Conservation (phyloP, 257 asterid genomes). For the Knoxia roxburghii region DNA sequence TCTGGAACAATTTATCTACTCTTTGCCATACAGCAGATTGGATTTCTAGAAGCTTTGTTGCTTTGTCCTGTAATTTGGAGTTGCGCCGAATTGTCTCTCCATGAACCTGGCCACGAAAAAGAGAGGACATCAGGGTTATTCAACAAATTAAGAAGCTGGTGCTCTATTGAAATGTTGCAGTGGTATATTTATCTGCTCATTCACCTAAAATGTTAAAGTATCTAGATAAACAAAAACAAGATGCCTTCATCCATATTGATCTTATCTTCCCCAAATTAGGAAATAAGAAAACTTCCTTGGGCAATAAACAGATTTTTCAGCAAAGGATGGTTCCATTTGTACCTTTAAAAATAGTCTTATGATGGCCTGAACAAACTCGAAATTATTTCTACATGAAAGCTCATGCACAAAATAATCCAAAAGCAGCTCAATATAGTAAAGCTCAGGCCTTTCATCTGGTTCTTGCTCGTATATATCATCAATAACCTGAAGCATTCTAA, state of each 20-base stretch:
- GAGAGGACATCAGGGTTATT: background rate
- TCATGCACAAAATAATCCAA: slow-evolving; percentile 72
- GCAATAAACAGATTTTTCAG: background rate
- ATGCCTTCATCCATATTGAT: background rate
- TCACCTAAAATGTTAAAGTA: no score
- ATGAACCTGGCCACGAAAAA: slow-evolving; percentile 53
- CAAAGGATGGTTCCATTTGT: slow-evolving; percentile 4
- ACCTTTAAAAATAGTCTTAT: slow-evolving; percentile 81
- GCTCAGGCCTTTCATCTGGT: slow-evolving; percentile 48
- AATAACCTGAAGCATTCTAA: slow-evolving; percentile 79
- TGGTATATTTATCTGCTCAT: no score
- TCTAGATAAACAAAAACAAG: no score
- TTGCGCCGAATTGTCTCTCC: slow-evolving; percentile 70
- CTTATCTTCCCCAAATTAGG: background rate
- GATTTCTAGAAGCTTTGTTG: slow-evolving; percentile 51
- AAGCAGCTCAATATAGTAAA: slow-evolving; percentile 54
- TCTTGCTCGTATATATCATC: slow-evolving; percentile 60
- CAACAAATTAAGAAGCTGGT: background rate
- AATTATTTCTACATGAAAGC: slow-evolving; percentile 60
- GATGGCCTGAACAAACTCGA: slow-evolving; percentile 75
- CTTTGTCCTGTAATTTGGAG: slow-evolving; percentile 54
- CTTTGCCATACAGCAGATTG: slow-evolving; percentile 75
- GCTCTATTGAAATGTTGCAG: slow-evolving; percentile 5
- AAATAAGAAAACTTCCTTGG: background rate
- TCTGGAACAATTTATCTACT: slow-evolving; percentile 65